Evolutionary conservation across 139 green algal genomes (phyloP), one percentile per base, ranked within the genome.

Genomic region (Chlorella ohadii): DNA sequence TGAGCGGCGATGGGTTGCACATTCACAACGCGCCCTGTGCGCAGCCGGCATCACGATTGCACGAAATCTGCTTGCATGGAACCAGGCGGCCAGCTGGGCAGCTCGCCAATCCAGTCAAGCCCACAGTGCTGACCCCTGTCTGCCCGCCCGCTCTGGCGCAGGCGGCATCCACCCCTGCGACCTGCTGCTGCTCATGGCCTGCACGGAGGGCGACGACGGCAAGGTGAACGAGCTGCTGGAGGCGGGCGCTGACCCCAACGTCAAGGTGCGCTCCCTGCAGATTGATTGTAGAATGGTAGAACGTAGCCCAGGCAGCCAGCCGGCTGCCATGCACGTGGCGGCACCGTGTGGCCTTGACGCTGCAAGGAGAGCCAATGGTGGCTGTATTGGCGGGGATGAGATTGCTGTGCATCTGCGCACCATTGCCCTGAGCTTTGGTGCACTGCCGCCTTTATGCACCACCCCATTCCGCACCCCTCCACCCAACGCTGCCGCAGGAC

Each of bases 221-320:
- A 99, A 99, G 89, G 95, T 99, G 39, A 90, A 92, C 61, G 97
- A 99, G 93, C 91, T 99, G 34, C 80, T 99, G 15, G 63, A 79
- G 22, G 87, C 91, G 47, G 90, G 95, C 4, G 95, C 95, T 0
- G 73, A 97, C 84, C 28, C 87, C 0, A 88, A 57, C 23, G 83
- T 93, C 13, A 94, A 91, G 87, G 89, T 92, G 73, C 44, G 44
- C 44, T 16, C 44, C 9, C 44, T 9, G n/a, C 31, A 33, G 64
- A 9, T 1, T 13, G n/a, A n/a, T 15, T 38, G 64, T n/a, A 23
- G 64, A 20, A 7, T 41, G n/a, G 1, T 1, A 20, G 4, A n/a
- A n/a, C n/a, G 9, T 20, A 7, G 15, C 64, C 17, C 12, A 12
- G 34, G 65, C 65, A 72, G 33, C n/a, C n/a, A n/a, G n/a, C n/a